These are phyloP conservation scores for Penicillium italicum DNA, from an alignment of 2,329 filamentous ascomycete species.

Conservation along the genomic window DNA sequence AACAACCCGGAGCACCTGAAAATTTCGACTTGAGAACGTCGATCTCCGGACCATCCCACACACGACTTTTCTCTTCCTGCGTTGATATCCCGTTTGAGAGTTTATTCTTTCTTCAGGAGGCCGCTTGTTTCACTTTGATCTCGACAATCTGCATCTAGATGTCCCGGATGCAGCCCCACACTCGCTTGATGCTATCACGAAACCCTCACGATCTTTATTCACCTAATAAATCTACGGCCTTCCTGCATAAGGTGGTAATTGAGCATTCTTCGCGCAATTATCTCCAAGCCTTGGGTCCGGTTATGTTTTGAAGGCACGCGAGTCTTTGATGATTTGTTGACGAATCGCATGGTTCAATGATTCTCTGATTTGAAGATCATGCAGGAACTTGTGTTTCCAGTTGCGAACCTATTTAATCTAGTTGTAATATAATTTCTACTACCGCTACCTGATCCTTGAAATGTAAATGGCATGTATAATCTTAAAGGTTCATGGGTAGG, in stretches of 20 bases:
- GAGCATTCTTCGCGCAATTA: background rate
- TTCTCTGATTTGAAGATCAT: background rate
- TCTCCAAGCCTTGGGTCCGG: background rate
- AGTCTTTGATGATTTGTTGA: conserved; percentile 14
- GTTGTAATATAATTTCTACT: conserved; percentile 26
- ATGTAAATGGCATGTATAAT: background rate
- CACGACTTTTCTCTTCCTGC: conserved; percentile 5
- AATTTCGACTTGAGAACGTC: background rate
- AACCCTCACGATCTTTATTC: conserved; percentile 22
- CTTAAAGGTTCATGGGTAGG: background rate
- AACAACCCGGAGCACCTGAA: background rate
- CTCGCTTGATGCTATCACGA: conserved; percentile 24
- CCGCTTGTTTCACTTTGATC: conserved; percentile 2
- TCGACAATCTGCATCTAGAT: background rate
- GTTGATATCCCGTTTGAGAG: conserved; percentile 14
- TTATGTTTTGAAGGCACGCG: background rate
- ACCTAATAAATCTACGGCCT: background rate
- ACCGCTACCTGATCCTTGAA: background rate
- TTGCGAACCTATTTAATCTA: conserved; percentile 11
- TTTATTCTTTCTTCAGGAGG: conserved; percentile 5
- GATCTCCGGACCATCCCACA: conserved; percentile 2
- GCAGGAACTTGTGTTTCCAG: background rate
- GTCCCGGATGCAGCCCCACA: background rate
- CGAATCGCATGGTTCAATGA: conserved; percentile 9
- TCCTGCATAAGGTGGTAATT: background rate